A percentile compares a stretch with the other conserved stretches of the same genome.
Conservation (phyloP, 306 rosid genomes). For the Acacia acuminata region DNA sequence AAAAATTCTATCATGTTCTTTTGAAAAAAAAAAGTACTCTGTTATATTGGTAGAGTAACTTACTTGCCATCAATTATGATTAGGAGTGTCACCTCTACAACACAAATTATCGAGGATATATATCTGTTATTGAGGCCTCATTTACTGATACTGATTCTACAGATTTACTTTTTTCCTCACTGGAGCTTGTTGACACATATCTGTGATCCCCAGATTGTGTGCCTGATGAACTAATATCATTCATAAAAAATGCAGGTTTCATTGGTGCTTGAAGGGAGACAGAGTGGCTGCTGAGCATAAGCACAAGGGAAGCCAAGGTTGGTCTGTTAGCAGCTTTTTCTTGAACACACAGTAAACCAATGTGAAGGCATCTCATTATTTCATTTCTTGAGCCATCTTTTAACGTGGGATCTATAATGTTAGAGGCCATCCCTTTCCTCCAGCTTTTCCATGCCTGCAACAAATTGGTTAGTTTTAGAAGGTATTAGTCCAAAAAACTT, state of each 20-base stretch:
- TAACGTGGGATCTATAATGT: slow-evolving; percentile 26
- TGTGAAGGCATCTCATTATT: slow-evolving; percentile 36
- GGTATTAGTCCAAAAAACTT: not conserved
- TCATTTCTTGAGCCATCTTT: slow-evolving; percentile 26
- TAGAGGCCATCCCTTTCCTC: slow-evolving; percentile 37
- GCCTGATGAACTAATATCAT: not conserved
- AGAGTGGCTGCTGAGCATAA: slow-evolving; percentile 35
- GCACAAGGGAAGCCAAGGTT: slow-evolving; percentile 21
- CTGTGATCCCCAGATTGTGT: not conserved
- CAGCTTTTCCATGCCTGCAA: slow-evolving; percentile 50
- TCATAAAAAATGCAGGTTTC: slow-evolving; percentile 33
- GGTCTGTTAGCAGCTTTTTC: slow-evolving; percentile 34
- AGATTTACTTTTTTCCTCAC: not conserved
- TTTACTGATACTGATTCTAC: slow-evolving; percentile 21
- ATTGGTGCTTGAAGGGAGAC: slow-evolving; percentile 23
- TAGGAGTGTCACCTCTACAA: not conserved
- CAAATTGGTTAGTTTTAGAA: not conserved
- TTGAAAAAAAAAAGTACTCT: not conserved
- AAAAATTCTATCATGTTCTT: not conserved
- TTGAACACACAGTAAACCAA: slow-evolving; percentile 41
- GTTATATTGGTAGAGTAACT: not conserved
- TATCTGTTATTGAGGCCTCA: slow-evolving; percentile 27
- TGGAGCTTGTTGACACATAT: not conserved
- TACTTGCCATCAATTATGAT: not conserved
- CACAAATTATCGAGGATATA: slow-evolving; percentile 28